A percentile compares a stretch with the other conserved stretches of the same genome.
These are phyloP conservation scores for Theobroma grandiflorum DNA, from an alignment of 441 rosid genomes.

Conservation along the genomic window DNA sequence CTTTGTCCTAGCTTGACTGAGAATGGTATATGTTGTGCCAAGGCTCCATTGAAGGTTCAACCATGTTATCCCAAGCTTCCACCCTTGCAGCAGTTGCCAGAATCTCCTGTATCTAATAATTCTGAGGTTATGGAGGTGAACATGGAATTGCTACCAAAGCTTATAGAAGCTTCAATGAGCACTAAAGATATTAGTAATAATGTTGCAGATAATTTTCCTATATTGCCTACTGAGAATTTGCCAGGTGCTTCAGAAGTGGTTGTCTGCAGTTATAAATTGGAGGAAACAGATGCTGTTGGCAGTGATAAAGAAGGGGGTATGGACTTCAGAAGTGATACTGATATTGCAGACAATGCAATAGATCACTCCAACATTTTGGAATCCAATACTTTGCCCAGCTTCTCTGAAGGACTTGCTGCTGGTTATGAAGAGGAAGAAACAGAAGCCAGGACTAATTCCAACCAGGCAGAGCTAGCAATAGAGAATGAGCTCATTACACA, in stretches of 20 bases:
- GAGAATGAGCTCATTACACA: slow-evolving; percentile 25
- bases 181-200: slow-evolving; percentile 8
- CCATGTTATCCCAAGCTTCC: slow-evolving; percentile 38
- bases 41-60: slow-evolving; percentile 33
- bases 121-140: slow-evolving; percentile 41
- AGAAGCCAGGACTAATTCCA: slow-evolving; percentile 19
- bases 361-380: slow-evolving; percentile 26
- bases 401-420: slow-evolving; percentile 33
- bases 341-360: slow-evolving; percentile 27
- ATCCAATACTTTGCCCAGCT: slow-evolving; percentile 10
- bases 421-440: slow-evolving; percentile 31
- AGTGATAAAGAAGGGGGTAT: slow-evolving; percentile 12
- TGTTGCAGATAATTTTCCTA: slow-evolving; percentile 12
- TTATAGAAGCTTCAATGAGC: slow-evolving; percentile 26
- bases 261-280: slow-evolving; percentile 14
- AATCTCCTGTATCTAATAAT: slow-evolving; percentile 46
- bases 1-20: slow-evolving; percentile 31
- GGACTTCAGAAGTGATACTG: slow-evolving; percentile 26
- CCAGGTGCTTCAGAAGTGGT: slow-evolving; percentile 31
- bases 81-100: slow-evolving; percentile 42
- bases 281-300: slow-evolving; percentile 14
- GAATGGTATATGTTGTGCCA: slow-evolving; percentile 27
- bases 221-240: slow-evolving; percentile 23
- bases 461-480: slow-evolving; percentile 24
- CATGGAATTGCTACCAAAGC: slow-evolving; percentile 23